phyloP scores from a whole-genome alignment of 2,329 filamentous ascomycete species.

The Pseudocercospora musae region DNA sequence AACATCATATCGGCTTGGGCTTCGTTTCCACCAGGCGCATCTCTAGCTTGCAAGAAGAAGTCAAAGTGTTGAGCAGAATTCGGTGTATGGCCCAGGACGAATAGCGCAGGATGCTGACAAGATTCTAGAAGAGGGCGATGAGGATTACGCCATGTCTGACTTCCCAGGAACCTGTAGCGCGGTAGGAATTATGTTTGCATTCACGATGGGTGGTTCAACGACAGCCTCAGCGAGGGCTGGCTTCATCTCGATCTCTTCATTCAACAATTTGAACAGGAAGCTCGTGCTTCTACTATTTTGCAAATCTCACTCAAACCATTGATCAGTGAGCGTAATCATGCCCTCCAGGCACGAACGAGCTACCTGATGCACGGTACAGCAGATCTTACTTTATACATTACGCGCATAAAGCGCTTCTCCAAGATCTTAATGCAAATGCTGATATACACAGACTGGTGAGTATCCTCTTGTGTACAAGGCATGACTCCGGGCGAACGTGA shows the following conservation, averaged over 20 bases:
- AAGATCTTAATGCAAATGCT: slow-evolving; percentile 2
- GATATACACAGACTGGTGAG: not conserved
- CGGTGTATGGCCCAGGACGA: no score
- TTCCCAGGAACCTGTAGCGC: no score
- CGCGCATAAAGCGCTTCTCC: not conserved
- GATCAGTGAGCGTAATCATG: not conserved
- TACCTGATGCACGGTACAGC: not conserved
- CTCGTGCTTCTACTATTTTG: slow-evolving; percentile 2
- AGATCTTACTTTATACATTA: slow-evolving; percentile 9
- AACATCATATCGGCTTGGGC: not conserved
- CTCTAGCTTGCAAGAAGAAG: not conserved
- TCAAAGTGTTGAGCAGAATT: not conserved
- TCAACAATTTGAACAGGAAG: not conserved
- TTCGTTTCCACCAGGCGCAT: not conserved
- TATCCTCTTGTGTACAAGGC: no score
- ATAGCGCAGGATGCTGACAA: no score
- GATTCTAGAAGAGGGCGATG: no score
- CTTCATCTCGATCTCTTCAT: not conserved
- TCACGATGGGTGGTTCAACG: not conserved
- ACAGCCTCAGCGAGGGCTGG: not conserved
- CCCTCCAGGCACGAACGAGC: slow-evolving; percentile 7
- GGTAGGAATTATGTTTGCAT: no score
- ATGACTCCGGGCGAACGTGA: no score
- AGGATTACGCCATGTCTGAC: no score
- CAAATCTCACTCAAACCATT: not conserved